phyloP scores from a whole-genome alignment of 2,329 filamentous ascomycete species.

The Diaporthe capsici region DNA sequence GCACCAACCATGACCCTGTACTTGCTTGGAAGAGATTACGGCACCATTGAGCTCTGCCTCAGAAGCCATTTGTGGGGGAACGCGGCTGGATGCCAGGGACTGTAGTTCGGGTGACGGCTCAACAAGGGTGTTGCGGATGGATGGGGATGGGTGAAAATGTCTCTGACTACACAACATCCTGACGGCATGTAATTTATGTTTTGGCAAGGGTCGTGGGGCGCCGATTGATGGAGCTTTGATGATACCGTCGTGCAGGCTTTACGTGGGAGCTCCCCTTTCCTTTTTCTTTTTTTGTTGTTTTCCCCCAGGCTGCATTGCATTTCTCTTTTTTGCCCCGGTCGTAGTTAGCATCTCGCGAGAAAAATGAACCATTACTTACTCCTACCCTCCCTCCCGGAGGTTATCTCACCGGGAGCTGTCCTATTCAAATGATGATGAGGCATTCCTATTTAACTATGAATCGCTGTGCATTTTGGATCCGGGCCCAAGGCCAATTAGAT shows the following conservation, averaged over 20 bases:
- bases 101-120: neutral
- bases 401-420: neutral
- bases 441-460: neutral
- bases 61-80: neutral
- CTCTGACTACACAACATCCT: neutral
- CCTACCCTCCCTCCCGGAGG: neutral
- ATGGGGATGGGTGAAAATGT: neutral
- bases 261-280: neutral
- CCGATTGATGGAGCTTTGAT: conserved; percentile 38
- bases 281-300: neutral
- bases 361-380: neutral
- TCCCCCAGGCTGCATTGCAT: conserved; percentile 29
- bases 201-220: conserved; percentile 29
- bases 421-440: neutral
- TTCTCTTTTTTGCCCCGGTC: neutral
- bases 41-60: neutral
- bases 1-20: neutral
- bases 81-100: neutral
- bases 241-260: conserved; percentile 39
- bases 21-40: neutral
- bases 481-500: neutral
- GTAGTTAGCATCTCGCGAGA: conserved; percentile 11
- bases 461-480: neutral
- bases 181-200: conserved; percentile 32
- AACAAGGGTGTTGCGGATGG: conserved; percentile 19